Evolutionary conservation across 176 grass and related monocot species (phyloP).

Genomic region (Pontederia paniculata): DNA sequence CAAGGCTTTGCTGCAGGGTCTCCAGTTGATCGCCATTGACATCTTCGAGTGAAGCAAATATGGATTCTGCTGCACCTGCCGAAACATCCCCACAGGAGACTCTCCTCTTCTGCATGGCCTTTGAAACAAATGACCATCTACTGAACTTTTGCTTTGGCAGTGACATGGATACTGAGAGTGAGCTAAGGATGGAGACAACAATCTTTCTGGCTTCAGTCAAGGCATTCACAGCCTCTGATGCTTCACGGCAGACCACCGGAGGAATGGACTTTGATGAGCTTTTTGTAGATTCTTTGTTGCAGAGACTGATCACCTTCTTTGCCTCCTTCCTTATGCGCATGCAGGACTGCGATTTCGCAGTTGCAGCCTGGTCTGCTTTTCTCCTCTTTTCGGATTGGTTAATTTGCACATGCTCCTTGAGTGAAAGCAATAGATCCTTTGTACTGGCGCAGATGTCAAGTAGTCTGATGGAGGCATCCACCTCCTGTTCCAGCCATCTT

Average conservation of each 20-base stretch:
- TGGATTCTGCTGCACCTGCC: too few species aligned
- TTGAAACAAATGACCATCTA: constrained; percentile 7
- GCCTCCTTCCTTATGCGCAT: neutral
- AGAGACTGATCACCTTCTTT: neutral
- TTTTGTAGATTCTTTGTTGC: neutral
- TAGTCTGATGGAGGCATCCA: constrained; percentile 6
- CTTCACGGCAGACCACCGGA: neutral
- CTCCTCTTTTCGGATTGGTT: constrained; percentile 1
- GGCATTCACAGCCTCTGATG: neutral
- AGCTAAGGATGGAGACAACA: neutral
- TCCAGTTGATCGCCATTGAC: neutral
- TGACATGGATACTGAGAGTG: neutral
- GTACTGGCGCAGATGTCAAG: constrained; percentile 7
- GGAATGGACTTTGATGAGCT: neutral
- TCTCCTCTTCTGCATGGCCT: neutral
- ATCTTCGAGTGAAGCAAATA: too few species aligned
- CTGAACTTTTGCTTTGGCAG: neutral
- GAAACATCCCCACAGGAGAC: neutral
- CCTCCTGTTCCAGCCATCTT: constrained; percentile 10
- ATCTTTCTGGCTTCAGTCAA: constrained; percentile 6
- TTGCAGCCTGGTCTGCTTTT: neutral
- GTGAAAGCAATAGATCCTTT: constrained; percentile 4
- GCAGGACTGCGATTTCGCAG: neutral
- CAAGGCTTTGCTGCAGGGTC: neutral
- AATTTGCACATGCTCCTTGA: neutral